Conservation (phyloP, 164 flowering plant genomes). For the Aristolochia contorta region DNA sequence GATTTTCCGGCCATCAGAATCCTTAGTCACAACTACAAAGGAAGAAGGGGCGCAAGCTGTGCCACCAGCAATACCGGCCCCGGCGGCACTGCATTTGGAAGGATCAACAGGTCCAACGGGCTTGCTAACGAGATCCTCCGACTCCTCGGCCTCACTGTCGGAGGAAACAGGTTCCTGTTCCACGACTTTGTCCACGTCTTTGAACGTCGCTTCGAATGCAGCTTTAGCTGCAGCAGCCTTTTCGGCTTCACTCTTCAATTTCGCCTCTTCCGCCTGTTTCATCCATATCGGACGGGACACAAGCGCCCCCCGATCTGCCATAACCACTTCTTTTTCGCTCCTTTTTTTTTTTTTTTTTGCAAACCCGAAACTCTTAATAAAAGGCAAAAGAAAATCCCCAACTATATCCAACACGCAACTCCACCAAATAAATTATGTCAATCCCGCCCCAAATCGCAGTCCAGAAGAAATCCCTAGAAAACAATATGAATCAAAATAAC, state of each 20-base stretch:
- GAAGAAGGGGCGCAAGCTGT: conserved; percentile 68
- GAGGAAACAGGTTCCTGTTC: conserved; percentile 26
- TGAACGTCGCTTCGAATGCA: conserved; percentile 97
- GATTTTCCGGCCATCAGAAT: conserved; percentile 73
- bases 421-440: not conserved
- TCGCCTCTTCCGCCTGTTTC: conserved; percentile 97
- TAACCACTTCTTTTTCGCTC: not conserved
- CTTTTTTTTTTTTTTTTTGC: no score
- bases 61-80: conserved; percentile 89
- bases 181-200: conserved; percentile 35
- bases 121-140: conserved; percentile 38
- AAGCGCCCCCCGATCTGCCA: conserved; percentile 45
- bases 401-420: not conserved
- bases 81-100: conserved; percentile 75
- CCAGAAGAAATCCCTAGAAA: not conserved
- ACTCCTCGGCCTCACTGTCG: conserved; percentile 66
- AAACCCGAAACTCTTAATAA: not conserved
- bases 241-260: conserved; percentile 86
- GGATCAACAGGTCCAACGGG: conserved; percentile 93
- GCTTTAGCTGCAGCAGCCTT: conserved; percentile 95
- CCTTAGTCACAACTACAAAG: conserved; percentile 69
- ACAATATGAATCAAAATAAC: not conserved
- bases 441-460: not conserved
- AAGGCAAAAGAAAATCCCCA: not conserved
- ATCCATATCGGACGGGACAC: conserved; percentile 72